Base-by-base conservation (phyloP, 352 stramenopile genomes). In the Stramenopiles sp. region DNA sequence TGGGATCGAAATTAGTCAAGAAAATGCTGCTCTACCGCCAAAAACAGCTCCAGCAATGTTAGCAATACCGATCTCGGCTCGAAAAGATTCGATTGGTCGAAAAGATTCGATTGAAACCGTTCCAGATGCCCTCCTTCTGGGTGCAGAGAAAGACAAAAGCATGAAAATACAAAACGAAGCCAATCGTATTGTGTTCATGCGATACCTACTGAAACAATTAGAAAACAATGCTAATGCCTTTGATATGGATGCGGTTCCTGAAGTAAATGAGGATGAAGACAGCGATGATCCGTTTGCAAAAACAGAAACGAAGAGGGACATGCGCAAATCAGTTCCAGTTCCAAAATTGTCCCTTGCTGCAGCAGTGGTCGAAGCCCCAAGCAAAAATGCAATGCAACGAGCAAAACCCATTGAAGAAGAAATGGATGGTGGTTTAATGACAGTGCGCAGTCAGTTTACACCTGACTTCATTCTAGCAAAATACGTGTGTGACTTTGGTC, bases 401-500 rank as follows among this genome's bases (percentile, higher is more conserved):
- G 25, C 1, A 78, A 73, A 3, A 73, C 1, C 34, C 36, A 75
- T 30, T 37, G 18, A 75, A 49, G 49, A 48, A 76, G 49, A 49
- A 80, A n/a, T n/a, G n/a, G 0, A 3, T 30, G 49, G 71, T 77
- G 43, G 1, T 35, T 3, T 77, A 74, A 36, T 43, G 78, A 32
- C 3, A 30, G 4, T 32, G 35, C 43, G 68, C 43, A 36, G 25
- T 1, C 43, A 63, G 25, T 63, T 63, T 63, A 63, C 43, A 63
- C 43, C 87, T 1, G 78, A 82, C 3, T 96, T 95, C 76, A 81
- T 94, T 49, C 74, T 94, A 12, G 92, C 87, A 0, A 83, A 90
- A 74, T 95, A 96, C 76, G 83, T 93, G 0, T 82, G 93, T 32
- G 91, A 97, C 77, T 97, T 97, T 78, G 91, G 91, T 0, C 92